These are phyloP conservation scores for Hyaloperonospora brassicae DNA, from an alignment of 352 stramenopile genomes.

Conservation along the genomic window DNA sequence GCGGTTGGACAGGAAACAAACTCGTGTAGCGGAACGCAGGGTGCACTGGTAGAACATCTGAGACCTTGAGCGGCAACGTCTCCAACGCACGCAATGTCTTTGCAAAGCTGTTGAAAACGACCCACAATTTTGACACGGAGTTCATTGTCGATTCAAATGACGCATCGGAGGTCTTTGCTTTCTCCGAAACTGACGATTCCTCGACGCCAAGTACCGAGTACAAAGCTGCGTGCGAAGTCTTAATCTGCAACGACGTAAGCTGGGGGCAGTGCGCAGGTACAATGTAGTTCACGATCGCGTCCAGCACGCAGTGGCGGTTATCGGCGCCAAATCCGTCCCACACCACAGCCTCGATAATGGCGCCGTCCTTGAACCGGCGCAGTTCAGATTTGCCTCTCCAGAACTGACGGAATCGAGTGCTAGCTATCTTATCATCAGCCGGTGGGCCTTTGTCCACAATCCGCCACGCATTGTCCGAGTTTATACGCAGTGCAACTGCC, in stretches of 20 bases:
- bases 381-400: slow-evolving; percentile 86
- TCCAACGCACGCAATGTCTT: slow-evolving; percentile 71
- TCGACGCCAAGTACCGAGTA: slow-evolving; percentile 64
- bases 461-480: slow-evolving; percentile 63
- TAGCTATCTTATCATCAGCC: slow-evolving; percentile 69
- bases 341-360: slow-evolving; percentile 85
- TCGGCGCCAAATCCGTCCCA: slow-evolving; percentile 75
- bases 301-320: slow-evolving; percentile 61
- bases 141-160: slow-evolving; percentile 75
- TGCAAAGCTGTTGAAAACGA: slow-evolving; percentile 74
- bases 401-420: slow-evolving; percentile 75
- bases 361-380: slow-evolving; percentile 85
- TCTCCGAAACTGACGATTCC: slow-evolving; percentile 34
- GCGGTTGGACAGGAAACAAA: slow-evolving; percentile 70
- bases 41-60: slow-evolving; percentile 70
- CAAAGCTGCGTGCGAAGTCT: slow-evolving; percentile 66
- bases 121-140: slow-evolving; percentile 63
- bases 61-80: slow-evolving; percentile 80
- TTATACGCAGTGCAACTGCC: slow-evolving; percentile 71
- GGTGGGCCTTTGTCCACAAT: slow-evolving; percentile 86
- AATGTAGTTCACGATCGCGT: slow-evolving; percentile 75
- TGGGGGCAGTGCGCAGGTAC: slow-evolving; percentile 53
- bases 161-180: slow-evolving; percentile 24
- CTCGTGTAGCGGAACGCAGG: slow-evolving; percentile 82
- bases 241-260: slow-evolving; percentile 44